Evolutionary conservation across 352 stramenopile species (phyloP).

Genomic region (Phytopythium cucurbitacearum): DNA sequence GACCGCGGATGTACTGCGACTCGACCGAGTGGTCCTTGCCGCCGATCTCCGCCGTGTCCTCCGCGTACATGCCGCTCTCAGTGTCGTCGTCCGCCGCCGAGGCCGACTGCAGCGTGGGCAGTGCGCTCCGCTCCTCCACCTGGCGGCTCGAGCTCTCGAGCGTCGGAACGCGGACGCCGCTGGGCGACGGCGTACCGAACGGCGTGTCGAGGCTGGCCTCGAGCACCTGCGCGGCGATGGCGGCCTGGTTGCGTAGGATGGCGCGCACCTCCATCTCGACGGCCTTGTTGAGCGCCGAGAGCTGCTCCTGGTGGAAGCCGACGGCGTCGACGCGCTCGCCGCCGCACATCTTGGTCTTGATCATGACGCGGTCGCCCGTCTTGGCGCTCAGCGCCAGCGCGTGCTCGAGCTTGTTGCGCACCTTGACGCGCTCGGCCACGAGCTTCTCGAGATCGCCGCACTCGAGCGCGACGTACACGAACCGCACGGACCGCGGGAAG

Average conservation of each 20-base stretch:
- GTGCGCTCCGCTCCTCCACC: constrained; percentile 1
- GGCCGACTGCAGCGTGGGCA: constrained; percentile 24
- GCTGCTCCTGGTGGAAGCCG: constrained; percentile 58
- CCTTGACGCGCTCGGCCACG: constrained; percentile 57
- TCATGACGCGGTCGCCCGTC: constrained; percentile 52
- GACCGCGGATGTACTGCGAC: constrained; percentile 54
- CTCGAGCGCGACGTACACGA: constrained; percentile 74
- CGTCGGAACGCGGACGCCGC: too few species aligned
- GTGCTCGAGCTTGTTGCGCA: constrained; percentile 69
- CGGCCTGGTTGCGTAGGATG: constrained; percentile 64
- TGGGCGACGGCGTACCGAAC: too few species aligned
- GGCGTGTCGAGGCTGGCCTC: constrained; percentile 25
- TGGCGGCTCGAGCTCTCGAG: constrained; percentile 1
- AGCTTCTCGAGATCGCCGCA: constrained; percentile 73
- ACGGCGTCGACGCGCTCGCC: constrained; percentile 64
- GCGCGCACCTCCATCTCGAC: constrained; percentile 75
- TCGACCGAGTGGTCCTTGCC: constrained; percentile 25
- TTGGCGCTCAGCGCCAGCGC: constrained; percentile 55
- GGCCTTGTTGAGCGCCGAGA: constrained; percentile 65
- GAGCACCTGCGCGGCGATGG: constrained; percentile 50
- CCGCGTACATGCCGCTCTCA: not conserved
- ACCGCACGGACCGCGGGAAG: constrained; percentile 62
- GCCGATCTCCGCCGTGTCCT: constrained; percentile 2
- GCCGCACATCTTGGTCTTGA: constrained; percentile 23
- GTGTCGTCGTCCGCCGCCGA: constrained; percentile 1